Conservation (phyloP, 1,139 yeast species). For the Barnettozyma hawaiiensis region DNA sequence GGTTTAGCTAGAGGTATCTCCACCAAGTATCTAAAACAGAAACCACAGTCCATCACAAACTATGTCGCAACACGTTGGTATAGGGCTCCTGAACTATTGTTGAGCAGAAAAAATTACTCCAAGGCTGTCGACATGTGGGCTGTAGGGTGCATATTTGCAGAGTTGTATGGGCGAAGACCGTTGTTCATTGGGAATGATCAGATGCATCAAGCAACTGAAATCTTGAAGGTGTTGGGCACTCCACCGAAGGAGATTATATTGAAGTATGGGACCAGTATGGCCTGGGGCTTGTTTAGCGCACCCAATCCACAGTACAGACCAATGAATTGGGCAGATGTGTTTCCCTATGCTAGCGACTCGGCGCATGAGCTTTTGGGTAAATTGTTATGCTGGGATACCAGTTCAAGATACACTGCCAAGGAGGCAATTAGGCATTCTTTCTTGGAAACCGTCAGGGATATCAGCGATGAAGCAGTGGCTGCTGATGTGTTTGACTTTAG, state of each 20-base stretch:
- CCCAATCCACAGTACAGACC: constrained; percentile 36
- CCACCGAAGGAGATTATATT: constrained; percentile 42
- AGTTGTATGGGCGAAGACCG: constrained; percentile 66
- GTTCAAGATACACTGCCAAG: constrained; percentile 41
- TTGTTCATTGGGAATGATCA: constrained; percentile 67
- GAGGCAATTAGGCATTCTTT: constrained; percentile 50
- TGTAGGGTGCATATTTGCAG: constrained; percentile 73
- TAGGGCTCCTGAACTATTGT: constrained; percentile 84
- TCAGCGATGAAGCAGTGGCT: constrained; percentile 45
- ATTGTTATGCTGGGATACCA: constrained; percentile 60
- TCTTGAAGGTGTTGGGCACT: constrained; percentile 57
- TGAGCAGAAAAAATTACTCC: constrained; percentile 50
- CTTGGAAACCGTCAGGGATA: constrained; percentile 42
- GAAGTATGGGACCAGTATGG: constrained; percentile 31
- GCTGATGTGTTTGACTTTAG: constrained; percentile 50
- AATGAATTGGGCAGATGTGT: constrained; percentile 44
- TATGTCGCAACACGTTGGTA: constrained; percentile 97
- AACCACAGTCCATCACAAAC: constrained; percentile 52
- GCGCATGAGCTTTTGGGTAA: constrained; percentile 45
- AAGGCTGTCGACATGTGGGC: constrained; percentile 77
- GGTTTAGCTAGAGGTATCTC: constrained; percentile 79
- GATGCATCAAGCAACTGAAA: constrained; percentile 56
- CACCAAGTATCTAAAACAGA: constrained; percentile 37
- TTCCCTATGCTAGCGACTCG: constrained; percentile 50
- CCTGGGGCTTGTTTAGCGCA: constrained; percentile 38